Evolutionary conservation across 2,329 filamentous ascomycete genomes (phyloP).

Genomic region (Chaetomium sp.): DNA sequence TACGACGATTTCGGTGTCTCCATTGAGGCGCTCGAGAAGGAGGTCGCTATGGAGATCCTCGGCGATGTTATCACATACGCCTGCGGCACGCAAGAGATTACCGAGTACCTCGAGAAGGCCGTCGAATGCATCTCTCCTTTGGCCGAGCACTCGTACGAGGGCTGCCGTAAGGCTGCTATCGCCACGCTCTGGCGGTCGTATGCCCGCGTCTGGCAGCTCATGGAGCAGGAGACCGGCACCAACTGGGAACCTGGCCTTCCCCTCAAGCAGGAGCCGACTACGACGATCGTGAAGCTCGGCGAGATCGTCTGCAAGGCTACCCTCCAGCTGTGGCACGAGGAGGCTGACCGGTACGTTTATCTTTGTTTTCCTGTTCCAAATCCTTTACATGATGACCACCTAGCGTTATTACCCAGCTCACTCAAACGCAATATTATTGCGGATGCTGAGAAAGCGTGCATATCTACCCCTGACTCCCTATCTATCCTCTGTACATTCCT

Average conservation of each 20-base stretch:
- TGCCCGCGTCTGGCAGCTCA: constrained; percentile 80
- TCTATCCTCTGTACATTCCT: neutral
- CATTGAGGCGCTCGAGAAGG: constrained; percentile 89
- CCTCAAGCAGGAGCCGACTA: constrained; percentile 69
- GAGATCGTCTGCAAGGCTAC: constrained; percentile 81
- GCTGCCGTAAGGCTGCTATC: constrained; percentile 85
- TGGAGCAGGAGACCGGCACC: constrained; percentile 67
- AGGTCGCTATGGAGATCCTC: constrained; percentile 91
- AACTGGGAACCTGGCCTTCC: constrained; percentile 91
- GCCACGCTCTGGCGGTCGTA: constrained; percentile 91
- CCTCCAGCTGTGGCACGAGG: constrained; percentile 78
- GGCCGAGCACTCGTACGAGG: constrained; percentile 84
- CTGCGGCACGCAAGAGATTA: constrained; percentile 62
- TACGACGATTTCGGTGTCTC: constrained; percentile 85
- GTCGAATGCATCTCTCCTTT: constrained; percentile 75
- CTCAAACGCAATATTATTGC: constrained; percentile 77
- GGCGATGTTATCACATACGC: constrained; percentile 88
- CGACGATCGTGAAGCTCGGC: constrained; percentile 76
- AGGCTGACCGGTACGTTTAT: constrained; percentile 80
- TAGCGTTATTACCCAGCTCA: constrained; percentile 98
- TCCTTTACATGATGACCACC: constrained; percentile 67
- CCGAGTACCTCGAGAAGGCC: constrained; percentile 84
- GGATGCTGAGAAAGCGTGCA: constrained; percentile 82
- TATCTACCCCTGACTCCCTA: constrained; percentile 41
- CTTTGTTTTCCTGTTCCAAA: constrained; percentile 6